Evolutionary conservation across 306 rosid genomes (phyloP).

Genomic region (Dicorynia guianensis): DNA sequence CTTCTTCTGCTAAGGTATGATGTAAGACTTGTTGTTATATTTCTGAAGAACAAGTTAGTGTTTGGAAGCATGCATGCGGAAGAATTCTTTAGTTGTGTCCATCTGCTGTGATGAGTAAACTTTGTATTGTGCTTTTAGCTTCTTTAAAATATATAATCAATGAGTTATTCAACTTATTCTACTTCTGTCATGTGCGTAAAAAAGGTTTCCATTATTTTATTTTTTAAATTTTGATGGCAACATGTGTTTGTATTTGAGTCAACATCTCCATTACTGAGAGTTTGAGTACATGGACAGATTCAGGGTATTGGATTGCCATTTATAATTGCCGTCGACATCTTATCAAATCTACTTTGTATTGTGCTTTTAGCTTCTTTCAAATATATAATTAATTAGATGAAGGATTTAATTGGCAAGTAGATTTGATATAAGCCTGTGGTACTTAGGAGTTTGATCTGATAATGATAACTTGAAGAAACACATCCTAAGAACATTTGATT

Average conservation of each 20-base stretch:
- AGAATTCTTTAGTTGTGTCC: slow-evolving; percentile 31
- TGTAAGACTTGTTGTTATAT: slow-evolving; percentile 20
- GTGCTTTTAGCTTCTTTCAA: no score
- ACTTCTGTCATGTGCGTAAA: slow-evolving; percentile 22
- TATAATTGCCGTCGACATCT: slow-evolving; percentile 5
- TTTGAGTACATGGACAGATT: slow-evolving; percentile 7
- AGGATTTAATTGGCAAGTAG: neutral
- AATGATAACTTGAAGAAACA: neutral
- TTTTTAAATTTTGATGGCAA: neutral
- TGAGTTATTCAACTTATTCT: neutral
- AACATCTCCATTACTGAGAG: slow-evolving; percentile 6
- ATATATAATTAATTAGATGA: neutral
- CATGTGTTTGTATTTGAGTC: slow-evolving; percentile 14
- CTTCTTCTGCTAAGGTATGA: slow-evolving; percentile 61
- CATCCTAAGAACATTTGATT: neutral
- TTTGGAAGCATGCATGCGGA: slow-evolving; percentile 19
- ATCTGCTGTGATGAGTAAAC: slow-evolving; percentile 25
- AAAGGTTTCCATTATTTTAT: neutral
- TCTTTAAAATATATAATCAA: slow-evolving; percentile 32
- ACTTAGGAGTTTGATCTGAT: slow-evolving; percentile 5
- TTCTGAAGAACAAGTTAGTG: neutral
- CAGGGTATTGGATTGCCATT: slow-evolving; percentile 21
- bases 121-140: slow-evolving; percentile 12
- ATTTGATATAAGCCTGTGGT: slow-evolving; percentile 26
- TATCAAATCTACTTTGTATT: no score